These are phyloP conservation scores for Candolleomyces aberdarensis DNA, from an alignment of 768 basidiomycete species.

Conservation along the genomic window DNA sequence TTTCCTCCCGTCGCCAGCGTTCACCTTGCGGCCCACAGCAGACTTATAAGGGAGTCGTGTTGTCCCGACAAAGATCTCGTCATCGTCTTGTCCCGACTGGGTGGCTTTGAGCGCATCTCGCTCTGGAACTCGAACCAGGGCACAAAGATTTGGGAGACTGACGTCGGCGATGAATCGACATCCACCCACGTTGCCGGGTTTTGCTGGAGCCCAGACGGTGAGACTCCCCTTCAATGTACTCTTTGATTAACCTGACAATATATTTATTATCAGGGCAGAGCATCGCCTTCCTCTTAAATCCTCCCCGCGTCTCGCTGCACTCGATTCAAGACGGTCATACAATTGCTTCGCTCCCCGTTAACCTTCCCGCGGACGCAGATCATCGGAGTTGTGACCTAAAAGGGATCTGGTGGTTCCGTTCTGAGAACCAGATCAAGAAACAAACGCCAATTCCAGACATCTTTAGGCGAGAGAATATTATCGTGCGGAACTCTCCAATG, in stretches of 20 bases:
- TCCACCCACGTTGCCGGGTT: conserved; percentile 54
- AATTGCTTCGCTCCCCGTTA: conserved; percentile 44
- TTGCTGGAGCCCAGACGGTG: conserved; percentile 85
- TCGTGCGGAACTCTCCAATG: conserved; percentile 41
- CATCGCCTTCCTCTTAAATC: conserved; percentile 70
- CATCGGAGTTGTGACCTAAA: conserved; percentile 27
- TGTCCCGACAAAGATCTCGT: conserved; percentile 86
- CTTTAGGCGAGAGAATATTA: conserved; percentile 61
- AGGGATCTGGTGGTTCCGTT: conserved; percentile 73
- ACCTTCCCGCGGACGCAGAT: conserved; percentile 13
- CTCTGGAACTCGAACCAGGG: conserved; percentile 79
- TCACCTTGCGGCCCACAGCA: conserved; percentile 53
- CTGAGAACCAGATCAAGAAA: conserved; percentile 35
- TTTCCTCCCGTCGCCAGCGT: conserved; percentile 58
- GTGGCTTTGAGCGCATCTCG: conserved; percentile 65
- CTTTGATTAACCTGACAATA: neutral
- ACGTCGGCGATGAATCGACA: conserved; percentile 47
- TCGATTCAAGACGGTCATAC: conserved; percentile 75
- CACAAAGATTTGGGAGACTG: conserved; percentile 78
- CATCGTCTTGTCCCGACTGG: conserved; percentile 61
- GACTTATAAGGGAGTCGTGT: conserved; percentile 62
- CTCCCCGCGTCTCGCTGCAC: conserved; percentile 64
- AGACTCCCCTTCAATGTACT: conserved; percentile 11
- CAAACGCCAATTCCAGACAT: conserved; percentile 65
- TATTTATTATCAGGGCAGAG: conserved; percentile 49